A percentile compares a stretch with the other conserved stretches of the same genome.
phyloP scores from a whole-genome alignment of 352 stramenopile species.

The Phytophthora cactorum region DNA sequence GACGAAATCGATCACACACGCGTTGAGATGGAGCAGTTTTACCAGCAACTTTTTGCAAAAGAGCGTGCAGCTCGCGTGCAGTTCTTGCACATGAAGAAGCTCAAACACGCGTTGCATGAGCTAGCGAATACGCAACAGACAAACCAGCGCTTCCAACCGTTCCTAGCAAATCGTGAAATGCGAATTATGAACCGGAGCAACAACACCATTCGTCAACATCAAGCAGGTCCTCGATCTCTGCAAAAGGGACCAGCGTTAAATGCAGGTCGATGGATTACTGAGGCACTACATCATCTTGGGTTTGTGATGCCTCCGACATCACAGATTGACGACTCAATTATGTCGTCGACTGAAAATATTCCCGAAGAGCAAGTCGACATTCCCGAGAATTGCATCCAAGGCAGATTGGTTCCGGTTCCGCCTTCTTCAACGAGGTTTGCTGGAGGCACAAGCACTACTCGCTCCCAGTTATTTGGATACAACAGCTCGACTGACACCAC shows the following conservation, averaged over 20 bases:
- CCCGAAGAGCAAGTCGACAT: slow-evolving; percentile 28
- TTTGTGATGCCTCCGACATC: slow-evolving; percentile 40
- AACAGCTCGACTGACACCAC: slow-evolving; percentile 7
- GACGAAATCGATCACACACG: slow-evolving; percentile 55
- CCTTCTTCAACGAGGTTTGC: slow-evolving; percentile 10
- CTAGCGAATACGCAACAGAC: slow-evolving; percentile 53
- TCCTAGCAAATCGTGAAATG: slow-evolving; percentile 43
- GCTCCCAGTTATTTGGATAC: slow-evolving; percentile 22
- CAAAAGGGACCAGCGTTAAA: slow-evolving; percentile 17
- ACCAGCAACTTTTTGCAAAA: slow-evolving; percentile 56
- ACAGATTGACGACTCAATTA: background rate
- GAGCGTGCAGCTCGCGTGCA: slow-evolving; percentile 68
- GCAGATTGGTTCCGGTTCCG: slow-evolving; percentile 43
- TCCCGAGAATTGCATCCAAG: slow-evolving; percentile 38
- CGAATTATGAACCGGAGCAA: slow-evolving; percentile 29
- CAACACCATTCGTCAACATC: background rate
- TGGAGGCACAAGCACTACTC: slow-evolving; percentile 19
- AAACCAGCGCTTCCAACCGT: slow-evolving; percentile 60
- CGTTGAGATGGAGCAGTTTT: slow-evolving; percentile 53
- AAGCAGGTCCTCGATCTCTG: slow-evolving; percentile 7
- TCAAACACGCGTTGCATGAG: slow-evolving; percentile 73
- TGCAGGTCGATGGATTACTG: slow-evolving; percentile 37
- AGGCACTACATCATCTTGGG: slow-evolving; percentile 47
- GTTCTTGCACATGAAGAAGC: slow-evolving; percentile 76
- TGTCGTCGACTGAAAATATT: background rate